Evolutionary conservation across 768 basidiomycete genomes (phyloP), one percentile per base, ranked within the genome.

Genomic region (Thelephora aurantiotincta): DNA sequence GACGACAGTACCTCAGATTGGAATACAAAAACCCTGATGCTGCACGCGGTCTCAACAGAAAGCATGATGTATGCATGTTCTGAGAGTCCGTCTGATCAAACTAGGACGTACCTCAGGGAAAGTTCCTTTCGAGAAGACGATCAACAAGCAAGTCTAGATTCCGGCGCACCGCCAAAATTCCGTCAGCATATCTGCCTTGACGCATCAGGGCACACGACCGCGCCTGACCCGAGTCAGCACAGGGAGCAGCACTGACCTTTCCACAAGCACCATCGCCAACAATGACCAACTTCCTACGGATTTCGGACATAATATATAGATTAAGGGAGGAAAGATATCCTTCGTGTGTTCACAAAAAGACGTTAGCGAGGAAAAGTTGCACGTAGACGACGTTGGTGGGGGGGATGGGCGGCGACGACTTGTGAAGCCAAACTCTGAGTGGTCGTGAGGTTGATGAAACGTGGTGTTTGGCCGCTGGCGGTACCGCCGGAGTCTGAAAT

Each of bases 231-330:
- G 13, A 26, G 26, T 30, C 26, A 30, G 9, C 5, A 30, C 9
- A 30, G 26, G 26, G 26, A 30, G 26, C 26, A 20, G 36, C 23
- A 56, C 57, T 44, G 35, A 86, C 86, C 85, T 92, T 91, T 70
- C 89, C 90, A 58, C 89, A 93, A 68, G 89, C 90, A 77, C 92
- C 92, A 72, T 94, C 92, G 65, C 93, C 93, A 56, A 98, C 93
- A 66, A 97, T 96, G 65, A 98, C 93, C 58, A 98, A 82, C 70
- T 98, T 98, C 68, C 92, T 85, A 70, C 93, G 80, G 68, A 97
- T 94, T 74, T 96, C 93, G 63, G 91, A 82, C 92, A 97, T 97
- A 44, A 52, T 38, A 33, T 23, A 49, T 22, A 42, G 33, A 18
- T 19, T 18, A 42, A 37, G 45, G 41, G 41, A 42, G 22, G 6